Evolutionary conservation across 306 rosid species (phyloP), one percentile per base, ranked within the genome.

Genomic region (Cicer cuneatum): DNA sequence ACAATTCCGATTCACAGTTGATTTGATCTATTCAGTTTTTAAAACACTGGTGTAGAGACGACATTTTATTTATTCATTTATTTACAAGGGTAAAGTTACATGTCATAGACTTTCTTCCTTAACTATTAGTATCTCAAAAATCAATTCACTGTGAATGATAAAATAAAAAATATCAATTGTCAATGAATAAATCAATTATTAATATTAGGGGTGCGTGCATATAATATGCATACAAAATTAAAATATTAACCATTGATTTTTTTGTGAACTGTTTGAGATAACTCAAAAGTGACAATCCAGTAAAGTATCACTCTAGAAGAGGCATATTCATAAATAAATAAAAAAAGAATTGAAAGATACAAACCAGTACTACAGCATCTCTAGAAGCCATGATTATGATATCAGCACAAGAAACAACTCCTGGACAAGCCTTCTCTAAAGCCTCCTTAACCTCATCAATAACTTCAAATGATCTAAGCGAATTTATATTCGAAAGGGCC

Each of bases 331-430:
- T 59, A 12, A 21, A 21, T 57, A 19, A 19, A 42, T 5, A 16
- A 0, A 16, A 11, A 2, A 8, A 10, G 40, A 6, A 39, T 15
- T n/a, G 6, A 10, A 43, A 58, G 5, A 2, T 73, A 87, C 89
- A 78, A 85, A 93, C 96, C 93, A 93, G 82, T 15, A 85, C 85
- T 9, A 93, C 96, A 14, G 95, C 98, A 73, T 94, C 98, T 86
- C 97, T 85, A 0, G 97, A 45, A 0, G 97, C 97, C 87, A 94
- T 87, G 73, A 94, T 94, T 45, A 91, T 67, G 80, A 91, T 85
- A 73, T 94, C 97, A 0, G 98, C 96, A 47, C 98, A 94, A 13
- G 98, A 94, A 77, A 94, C 97, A 67, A 88, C 84, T 11, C 88
- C 93, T 1, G 93, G 93, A 62, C 93, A 94, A 6, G 29, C 82